Percentiles rank a stretch among this genome's conserved stretches.
Conservation (phyloP, 192 early-diverging fungal species). For the Entomortierella beljakovae region DNA sequence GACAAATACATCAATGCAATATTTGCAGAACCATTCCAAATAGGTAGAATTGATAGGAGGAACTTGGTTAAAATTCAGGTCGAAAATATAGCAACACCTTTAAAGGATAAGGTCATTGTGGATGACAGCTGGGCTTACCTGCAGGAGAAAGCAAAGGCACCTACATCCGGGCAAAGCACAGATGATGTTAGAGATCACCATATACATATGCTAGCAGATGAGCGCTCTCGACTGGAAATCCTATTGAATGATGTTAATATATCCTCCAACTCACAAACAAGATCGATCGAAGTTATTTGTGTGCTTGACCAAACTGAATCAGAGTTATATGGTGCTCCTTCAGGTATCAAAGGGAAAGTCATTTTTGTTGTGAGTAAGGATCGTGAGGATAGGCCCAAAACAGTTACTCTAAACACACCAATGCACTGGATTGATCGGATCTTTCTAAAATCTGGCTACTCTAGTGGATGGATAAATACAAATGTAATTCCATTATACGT, state of each 20-base stretch:
- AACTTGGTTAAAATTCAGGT: constrained; percentile 20
- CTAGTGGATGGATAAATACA: constrained; percentile 12
- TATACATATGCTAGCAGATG: not conserved
- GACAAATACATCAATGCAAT: constrained; percentile 8
- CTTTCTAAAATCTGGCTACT: constrained; percentile 18
- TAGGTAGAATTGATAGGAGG: constrained; percentile 32
- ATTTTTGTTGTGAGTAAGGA: constrained; percentile 29
- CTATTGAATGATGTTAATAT: not conserved
- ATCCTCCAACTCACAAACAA: not conserved
- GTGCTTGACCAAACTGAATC: constrained; percentile 33
- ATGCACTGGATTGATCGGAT: constrained; percentile 42
- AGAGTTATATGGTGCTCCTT: constrained; percentile 17
- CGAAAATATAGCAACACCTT: not conserved
- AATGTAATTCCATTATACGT: constrained; percentile 32
- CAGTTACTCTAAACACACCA: constrained; percentile 23
- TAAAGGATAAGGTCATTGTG: not conserved
- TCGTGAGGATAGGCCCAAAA: constrained; percentile 15
- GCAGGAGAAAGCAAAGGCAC: not conserved
- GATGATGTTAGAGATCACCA: constrained; percentile 1
- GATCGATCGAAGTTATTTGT: constrained; percentile 16
- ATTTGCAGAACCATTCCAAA: constrained; percentile 28
- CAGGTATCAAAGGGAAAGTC: constrained; percentile 24
- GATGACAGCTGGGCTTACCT: constrained; percentile 29
- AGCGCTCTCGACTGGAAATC: constrained; percentile 11
- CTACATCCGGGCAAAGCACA: not conserved